Conservation (phyloP, 1,284 basidiomycete species). For the Marasmius fiardii region DNA sequence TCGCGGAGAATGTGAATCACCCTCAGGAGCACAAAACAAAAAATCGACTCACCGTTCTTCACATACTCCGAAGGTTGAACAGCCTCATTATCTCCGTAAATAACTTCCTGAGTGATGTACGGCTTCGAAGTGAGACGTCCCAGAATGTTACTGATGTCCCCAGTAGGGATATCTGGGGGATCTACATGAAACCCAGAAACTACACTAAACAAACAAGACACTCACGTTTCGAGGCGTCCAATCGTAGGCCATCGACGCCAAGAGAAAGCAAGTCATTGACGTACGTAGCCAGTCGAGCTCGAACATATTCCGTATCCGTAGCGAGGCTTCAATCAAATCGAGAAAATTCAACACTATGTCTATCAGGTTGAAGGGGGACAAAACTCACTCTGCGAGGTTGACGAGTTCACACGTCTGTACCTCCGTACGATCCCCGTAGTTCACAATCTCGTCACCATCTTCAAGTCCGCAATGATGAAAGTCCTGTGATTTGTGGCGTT, state of each 20-base stretch:
- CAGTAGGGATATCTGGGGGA: slow-evolving; percentile 45
- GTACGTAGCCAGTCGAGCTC: slow-evolving; percentile 49
- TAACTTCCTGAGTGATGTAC: slow-evolving; percentile 62
- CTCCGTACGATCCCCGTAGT: slow-evolving; percentile 48
- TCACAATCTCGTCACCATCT: slow-evolving; percentile 48
- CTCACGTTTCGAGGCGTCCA: slow-evolving; percentile 68
- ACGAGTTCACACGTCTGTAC: slow-evolving; percentile 61
- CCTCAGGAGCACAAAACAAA: not conserved
- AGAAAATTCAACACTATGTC: not conserved
- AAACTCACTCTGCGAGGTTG: slow-evolving; percentile 53
- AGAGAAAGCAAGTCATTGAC: slow-evolving; percentile 59
- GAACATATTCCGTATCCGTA: slow-evolving; percentile 61
- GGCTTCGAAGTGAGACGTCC: slow-evolving; percentile 36
- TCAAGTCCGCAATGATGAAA: slow-evolving; percentile 65
- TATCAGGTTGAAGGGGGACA: not conserved
- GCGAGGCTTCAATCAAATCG: slow-evolving; percentile 37
- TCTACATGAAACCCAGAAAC: not conserved
- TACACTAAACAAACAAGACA: not conserved
- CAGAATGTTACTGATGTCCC: slow-evolving; percentile 53
- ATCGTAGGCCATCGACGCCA: slow-evolving; percentile 60
- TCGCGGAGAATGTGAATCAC: not conserved
- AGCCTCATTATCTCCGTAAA: slow-evolving; percentile 49
- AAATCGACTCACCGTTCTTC: slow-evolving; percentile 37
- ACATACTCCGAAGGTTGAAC: slow-evolving; percentile 55
- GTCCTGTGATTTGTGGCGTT: slow-evolving; percentile 31